Percentiles rank a stretch among this genome's conserved stretches.
Evolutionary conservation across 441 rosid species (phyloP).

Genomic region (Iberis amara): DNA sequence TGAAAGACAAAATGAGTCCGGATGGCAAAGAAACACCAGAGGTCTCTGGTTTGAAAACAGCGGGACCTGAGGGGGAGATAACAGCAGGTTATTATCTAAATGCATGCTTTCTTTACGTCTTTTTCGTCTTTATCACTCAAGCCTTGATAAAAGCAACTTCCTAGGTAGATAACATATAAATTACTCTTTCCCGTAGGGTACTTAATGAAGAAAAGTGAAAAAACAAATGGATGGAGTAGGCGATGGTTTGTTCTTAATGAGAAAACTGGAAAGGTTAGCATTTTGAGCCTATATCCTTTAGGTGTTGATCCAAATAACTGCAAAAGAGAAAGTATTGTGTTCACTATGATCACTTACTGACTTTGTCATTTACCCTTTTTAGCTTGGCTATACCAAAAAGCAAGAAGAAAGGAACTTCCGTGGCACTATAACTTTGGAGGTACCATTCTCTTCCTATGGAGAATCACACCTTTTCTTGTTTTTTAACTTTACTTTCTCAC

Average conservation of each 20-base stretch:
- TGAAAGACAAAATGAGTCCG: constrained; percentile 70
- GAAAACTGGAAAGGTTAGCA: constrained; percentile 87
- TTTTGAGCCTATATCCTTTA: constrained; percentile 7
- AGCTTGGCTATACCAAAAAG: constrained; percentile 97
- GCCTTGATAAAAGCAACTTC: constrained; percentile 16
- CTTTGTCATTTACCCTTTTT: constrained; percentile 29
- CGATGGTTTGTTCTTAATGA: constrained; percentile 98
- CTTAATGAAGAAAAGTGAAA: constrained; percentile 83
- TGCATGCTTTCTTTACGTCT: constrained; percentile 1
- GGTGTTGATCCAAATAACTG: constrained; percentile 16
- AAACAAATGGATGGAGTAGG: constrained; percentile 86
- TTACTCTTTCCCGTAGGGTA: constrained; percentile 42
- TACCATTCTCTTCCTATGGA: constrained; percentile 30
- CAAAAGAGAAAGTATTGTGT: constrained; percentile 10
- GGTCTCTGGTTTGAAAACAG: constrained; percentile 79
- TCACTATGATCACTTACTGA: constrained; percentile 7
- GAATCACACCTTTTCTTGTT: too few species aligned
- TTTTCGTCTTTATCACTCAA: constrained; percentile 2
- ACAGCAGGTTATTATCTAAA: constrained; percentile 73
- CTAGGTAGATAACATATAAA: constrained; percentile 11
- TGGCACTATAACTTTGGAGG: constrained; percentile 91
- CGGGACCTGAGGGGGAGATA: constrained; percentile 94
- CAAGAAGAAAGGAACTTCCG: constrained; percentile 93
- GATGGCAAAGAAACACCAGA: constrained; percentile 78
- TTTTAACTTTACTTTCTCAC: background rate